Evolutionary conservation across 2,329 filamentous ascomycete species (phyloP), one percentile per base, ranked within the genome.

Genomic region (Alternaria postmessia): DNA sequence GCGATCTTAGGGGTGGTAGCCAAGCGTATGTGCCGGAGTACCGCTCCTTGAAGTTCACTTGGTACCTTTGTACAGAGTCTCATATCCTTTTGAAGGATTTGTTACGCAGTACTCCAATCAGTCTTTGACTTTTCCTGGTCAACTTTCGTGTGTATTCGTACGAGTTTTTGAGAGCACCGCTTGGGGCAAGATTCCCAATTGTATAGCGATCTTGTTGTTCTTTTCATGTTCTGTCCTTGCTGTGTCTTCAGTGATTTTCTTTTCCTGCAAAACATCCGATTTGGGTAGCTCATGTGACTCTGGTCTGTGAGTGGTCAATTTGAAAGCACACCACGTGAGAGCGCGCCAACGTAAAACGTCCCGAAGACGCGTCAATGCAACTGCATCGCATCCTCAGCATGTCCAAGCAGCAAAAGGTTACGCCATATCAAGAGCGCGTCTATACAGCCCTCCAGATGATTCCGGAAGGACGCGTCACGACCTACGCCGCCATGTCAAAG

Each of bases 361-460:
- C 36, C 20, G 16, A 26, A 22, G 26, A 53, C 56, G 57, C 56
- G 36, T 52, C 54, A n/a, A 48, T 24, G 28, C 42, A 43, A 44
- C 24, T 2, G 12, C 16, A 43, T 46, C 26, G 22, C 46, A 51
- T 42, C 26, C 16, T 51, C 49, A 48, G 38, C 43, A 70, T 71
- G 64, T 64, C 68, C 1, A 68, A 69, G 39, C 66, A 67, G 58
- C 56, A 69, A 18, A 72, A 69, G 60, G 73, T 78, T 49, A 74
- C 77, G 18, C 67, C 68, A 47, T 80, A 75, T 53, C 78, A 80
- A 56, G 73, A 76, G 46, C 79, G 78, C 48, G 84, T 96, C 63
- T 94, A 93, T 81, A 80, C 84, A 2, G 84, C 90, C 5, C 86
- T 96, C 3, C 89, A 90, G 72, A 91, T 93, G 72, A 91, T 96